Conservation (phyloP, 176 grass and related monocot species). For the Urochloa ruziziensis region DNA sequence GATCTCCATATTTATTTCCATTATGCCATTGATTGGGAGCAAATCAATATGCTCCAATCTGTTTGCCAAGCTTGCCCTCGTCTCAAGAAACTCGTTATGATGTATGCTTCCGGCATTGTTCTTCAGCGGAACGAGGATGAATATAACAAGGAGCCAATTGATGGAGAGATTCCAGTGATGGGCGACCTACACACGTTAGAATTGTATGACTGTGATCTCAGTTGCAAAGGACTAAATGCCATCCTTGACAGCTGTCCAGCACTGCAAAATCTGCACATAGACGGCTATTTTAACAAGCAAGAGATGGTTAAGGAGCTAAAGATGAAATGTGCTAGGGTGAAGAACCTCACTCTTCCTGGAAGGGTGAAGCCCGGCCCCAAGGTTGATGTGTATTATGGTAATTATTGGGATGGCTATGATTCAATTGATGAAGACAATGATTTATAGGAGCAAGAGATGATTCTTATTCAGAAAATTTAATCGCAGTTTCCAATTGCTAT, state of each 20-base stretch:
- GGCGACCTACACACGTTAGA: not conserved
- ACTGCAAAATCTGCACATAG: not conserved
- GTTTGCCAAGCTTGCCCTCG: not conserved
- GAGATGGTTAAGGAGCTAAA: not conserved
- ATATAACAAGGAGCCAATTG: not conserved
- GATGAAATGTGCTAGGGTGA: not conserved
- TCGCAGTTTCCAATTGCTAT: too few species aligned
- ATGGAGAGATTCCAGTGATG: not conserved
- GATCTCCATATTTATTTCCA: not conserved
- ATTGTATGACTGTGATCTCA: not conserved
- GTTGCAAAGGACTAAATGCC: not conserved
- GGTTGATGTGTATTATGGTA: too few species aligned
- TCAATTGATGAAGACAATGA: too few species aligned
- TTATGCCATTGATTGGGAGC: accelerated
- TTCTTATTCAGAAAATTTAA: too few species aligned
- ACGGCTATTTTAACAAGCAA: not conserved
- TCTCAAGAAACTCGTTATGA: not conserved
- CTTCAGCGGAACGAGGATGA: not conserved
- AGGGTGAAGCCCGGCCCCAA: too few species aligned
- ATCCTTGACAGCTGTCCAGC: not conserved
- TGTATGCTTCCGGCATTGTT: not conserved
- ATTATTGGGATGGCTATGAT: too few species aligned
- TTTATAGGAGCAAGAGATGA: too few species aligned
- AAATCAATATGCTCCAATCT: not conserved
- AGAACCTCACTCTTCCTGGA: not conserved